Conservation (phyloP, 2,329 filamentous ascomycete species). For the Cytospora leucostoma region DNA sequence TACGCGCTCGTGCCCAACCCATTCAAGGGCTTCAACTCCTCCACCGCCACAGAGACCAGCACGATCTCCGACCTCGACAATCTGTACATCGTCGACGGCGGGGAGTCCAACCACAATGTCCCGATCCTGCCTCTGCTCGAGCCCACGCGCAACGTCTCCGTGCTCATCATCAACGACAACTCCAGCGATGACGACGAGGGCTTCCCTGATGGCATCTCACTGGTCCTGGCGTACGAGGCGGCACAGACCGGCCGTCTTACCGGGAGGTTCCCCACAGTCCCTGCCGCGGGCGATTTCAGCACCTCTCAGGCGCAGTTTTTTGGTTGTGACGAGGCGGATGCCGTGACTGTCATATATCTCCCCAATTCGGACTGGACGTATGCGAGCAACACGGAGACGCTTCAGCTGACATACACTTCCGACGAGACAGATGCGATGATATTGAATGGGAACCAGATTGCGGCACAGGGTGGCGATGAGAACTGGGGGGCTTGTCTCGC, state of each 20-base stretch:
- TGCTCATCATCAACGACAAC: slow-evolving; percentile 49
- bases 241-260: slow-evolving; percentile 30
- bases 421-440: slow-evolving; percentile 41
- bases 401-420: slow-evolving; percentile 39
- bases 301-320: slow-evolving; percentile 43
- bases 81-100: slow-evolving; percentile 49
- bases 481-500: slow-evolving; percentile 44
- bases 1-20: slow-evolving; percentile 42
- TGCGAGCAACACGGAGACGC: slow-evolving; percentile 36
- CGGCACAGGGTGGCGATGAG: slow-evolving; percentile 38
- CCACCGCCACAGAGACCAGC: slow-evolving; percentile 34
- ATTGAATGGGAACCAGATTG: slow-evolving; percentile 42
- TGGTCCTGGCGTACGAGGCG: slow-evolving; percentile 36
- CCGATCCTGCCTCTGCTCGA: slow-evolving; percentile 52
- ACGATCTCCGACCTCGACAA: slow-evolving; percentile 31
- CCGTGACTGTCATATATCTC: slow-evolving; percentile 41
- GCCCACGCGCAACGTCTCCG: slow-evolving; percentile 39
- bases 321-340: slow-evolving; percentile 41
- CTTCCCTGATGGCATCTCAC: slow-evolving; percentile 47
- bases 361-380: slow-evolving; percentile 45
- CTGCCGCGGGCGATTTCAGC: slow-evolving; percentile 38
- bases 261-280: slow-evolving; percentile 48
- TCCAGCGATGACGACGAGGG: slow-evolving; percentile 41
- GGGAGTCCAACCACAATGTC: slow-evolving; percentile 46
- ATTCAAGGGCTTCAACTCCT: slow-evolving; percentile 42